Conservation (phyloP, 2,329 filamentous ascomycete species). For the Sclerotinia trifoliorum region DNA sequence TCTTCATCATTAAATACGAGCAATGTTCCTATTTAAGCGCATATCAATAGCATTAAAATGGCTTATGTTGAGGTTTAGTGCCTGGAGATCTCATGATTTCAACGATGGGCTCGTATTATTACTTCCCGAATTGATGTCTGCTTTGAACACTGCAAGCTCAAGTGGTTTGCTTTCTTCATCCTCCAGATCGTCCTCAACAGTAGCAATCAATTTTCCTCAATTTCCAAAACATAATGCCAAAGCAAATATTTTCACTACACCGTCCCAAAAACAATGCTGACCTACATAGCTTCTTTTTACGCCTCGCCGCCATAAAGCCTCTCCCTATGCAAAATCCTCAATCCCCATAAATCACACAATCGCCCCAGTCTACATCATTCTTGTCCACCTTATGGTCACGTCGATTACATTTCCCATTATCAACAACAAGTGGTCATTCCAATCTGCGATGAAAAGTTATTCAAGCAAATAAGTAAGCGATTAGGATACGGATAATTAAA, state of each 20-base stretch:
- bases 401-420: not conserved
- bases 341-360: not conserved
- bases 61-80: too few relatives aligned
- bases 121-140: not conserved
- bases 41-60: not conserved
- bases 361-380: not conserved
- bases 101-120: not conserved
- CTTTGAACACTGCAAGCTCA: not conserved
- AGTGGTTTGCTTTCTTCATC: not conserved
- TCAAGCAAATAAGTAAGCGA: too few relatives aligned
- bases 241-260: not conserved
- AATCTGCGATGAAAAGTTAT: too few relatives aligned
- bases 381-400: not conserved
- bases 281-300: too few relatives aligned
- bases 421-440: too few relatives aligned
- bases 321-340: too few relatives aligned
- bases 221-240: not conserved
- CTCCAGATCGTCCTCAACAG: not conserved
- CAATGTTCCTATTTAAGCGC: not conserved
- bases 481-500: too few relatives aligned
- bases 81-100: too few relatives aligned
- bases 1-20: not conserved
- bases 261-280: not conserved
- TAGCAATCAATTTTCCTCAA: not conserved
- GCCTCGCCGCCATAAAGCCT: not conserved